Conservation (phyloP, 768 basidiomycete genomes). For the Cystoderma amianthinum region DNA sequence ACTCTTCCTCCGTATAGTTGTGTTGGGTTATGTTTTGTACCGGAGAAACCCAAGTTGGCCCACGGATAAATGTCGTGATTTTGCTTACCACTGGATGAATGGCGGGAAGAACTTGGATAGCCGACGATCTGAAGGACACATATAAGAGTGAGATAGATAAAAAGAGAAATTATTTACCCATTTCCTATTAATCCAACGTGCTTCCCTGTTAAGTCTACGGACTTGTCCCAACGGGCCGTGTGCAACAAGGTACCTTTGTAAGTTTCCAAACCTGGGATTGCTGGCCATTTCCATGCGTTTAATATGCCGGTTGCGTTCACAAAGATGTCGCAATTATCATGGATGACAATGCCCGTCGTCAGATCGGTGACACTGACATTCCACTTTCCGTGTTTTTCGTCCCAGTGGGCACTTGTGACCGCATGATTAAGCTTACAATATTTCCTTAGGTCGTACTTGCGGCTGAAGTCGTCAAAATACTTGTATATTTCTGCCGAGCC, state of each 20-base stretch:
- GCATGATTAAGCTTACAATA: slow-evolving; percentile 20
- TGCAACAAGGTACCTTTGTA: slow-evolving; percentile 27
- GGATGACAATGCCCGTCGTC: slow-evolving; percentile 8
- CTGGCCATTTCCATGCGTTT: slow-evolving; percentile 31
- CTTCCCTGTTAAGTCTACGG: slow-evolving; percentile 24
- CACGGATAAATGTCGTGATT: slow-evolving; percentile 24
- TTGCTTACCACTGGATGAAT: slow-evolving; percentile 26
- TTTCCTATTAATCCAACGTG: slow-evolving; percentile 31
- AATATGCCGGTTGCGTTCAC: slow-evolving; percentile 25
- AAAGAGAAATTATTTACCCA: slow-evolving; percentile 11
- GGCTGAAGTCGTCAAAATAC: slow-evolving; percentile 20
- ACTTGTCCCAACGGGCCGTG: slow-evolving; percentile 24
- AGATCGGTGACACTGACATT: slow-evolving; percentile 17
- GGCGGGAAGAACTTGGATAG: slow-evolving; percentile 24
- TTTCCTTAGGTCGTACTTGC: slow-evolving; percentile 21
- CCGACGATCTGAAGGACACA: slow-evolving; percentile 19
- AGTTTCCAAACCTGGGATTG: slow-evolving; percentile 23
- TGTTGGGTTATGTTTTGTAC: slow-evolving; percentile 18
- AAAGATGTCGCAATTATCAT: slow-evolving; percentile 23
- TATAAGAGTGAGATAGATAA: not conserved
- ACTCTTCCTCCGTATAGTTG: slow-evolving; percentile 32
- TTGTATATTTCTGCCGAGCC: slow-evolving; percentile 19
- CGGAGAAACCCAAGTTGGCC: slow-evolving; percentile 23
- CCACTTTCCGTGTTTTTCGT: slow-evolving; percentile 18
- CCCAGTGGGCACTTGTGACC: slow-evolving; percentile 22